phyloP scores from a whole-genome alignment of 140 eudicot species.

The Ambrosia hybrid region DNA sequence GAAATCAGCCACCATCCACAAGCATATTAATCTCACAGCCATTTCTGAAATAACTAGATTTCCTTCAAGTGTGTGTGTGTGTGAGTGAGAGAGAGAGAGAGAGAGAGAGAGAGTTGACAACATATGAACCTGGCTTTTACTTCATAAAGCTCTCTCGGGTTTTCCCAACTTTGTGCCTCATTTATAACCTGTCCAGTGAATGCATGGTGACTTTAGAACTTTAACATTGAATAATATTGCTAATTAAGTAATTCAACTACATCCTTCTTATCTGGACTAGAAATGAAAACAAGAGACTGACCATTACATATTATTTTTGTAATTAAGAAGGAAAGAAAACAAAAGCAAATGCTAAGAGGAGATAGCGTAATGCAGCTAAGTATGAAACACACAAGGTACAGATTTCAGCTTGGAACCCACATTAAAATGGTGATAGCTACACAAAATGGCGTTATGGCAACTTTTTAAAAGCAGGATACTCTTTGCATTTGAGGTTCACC shows the following conservation, averaged over 20 bases:
- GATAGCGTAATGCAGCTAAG: neutral
- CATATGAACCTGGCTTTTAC: conserved; percentile 74
- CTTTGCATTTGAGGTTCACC: no score
- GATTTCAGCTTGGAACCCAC: no score
- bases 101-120: conserved; percentile 8
- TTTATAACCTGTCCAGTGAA: conserved; percentile 53
- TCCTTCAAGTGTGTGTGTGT: conserved; percentile 16
- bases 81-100: neutral
- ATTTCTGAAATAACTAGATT: conserved; percentile 7
- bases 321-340: neutral
- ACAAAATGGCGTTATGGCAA: no score
- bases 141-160: conserved; percentile 96
- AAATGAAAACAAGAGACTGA: no score
- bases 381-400: no score
- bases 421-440: no score
- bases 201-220: neutral
- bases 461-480: no score
- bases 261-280: no score
- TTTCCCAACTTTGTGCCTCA: conserved; percentile 96
- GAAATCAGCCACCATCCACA: conserved; percentile 33
- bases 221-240: conserved; percentile 4
- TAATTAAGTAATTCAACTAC: no score
- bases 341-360: conserved; percentile 4
- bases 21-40: conserved; percentile 14
- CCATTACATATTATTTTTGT: no score